Conservation (phyloP, 2,329 filamentous ascomycete genomes). For the Polytolypa hystricis region DNA sequence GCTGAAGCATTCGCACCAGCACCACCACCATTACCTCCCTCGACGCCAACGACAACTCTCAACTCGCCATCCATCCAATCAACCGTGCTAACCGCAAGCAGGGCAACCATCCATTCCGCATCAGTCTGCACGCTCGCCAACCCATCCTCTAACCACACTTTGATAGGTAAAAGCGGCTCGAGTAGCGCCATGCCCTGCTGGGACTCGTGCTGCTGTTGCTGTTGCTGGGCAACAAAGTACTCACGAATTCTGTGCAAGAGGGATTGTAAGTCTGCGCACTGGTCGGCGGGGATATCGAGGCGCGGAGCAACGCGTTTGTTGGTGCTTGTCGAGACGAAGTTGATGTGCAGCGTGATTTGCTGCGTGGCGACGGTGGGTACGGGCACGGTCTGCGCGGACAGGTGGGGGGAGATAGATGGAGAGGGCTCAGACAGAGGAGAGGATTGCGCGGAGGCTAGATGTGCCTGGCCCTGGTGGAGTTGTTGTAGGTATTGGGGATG, state of each 20-base stretch:
- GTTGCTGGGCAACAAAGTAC: conserved; percentile 12
- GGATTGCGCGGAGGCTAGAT: not conserved
- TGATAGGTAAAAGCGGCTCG: conserved; percentile 17
- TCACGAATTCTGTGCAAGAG: conserved; percentile 23
- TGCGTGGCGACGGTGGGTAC: conserved; percentile 7
- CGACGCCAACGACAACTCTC: conserved; percentile 30
- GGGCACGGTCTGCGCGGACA: conserved; percentile 5
- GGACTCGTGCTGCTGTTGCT: conserved; percentile 10
- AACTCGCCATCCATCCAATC: conserved; percentile 39
- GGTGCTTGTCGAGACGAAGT: conserved; percentile 16
- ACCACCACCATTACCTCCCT: not conserved
- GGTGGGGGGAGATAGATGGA: not conserved
- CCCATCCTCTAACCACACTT: conserved; percentile 33
- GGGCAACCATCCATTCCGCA: conserved; percentile 34
- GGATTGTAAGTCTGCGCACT: conserved; percentile 24
- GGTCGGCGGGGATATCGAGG: conserved; percentile 25
- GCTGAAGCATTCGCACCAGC: not conserved
- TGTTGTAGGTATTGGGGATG: not conserved
- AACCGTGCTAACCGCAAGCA: conserved; percentile 31
- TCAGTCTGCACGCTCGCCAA: conserved; percentile 28
- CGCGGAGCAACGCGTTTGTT: conserved; percentile 29
- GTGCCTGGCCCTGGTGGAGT: not conserved
- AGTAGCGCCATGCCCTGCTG: conserved; percentile 1
- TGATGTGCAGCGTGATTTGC: conserved; percentile 24
- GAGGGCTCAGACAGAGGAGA: conserved; percentile 1